Evolutionary conservation across 192 early-diverging fungal genomes (phyloP), one percentile per base, ranked within the genome.

Genomic region (Coemansia aciculifera): DNA sequence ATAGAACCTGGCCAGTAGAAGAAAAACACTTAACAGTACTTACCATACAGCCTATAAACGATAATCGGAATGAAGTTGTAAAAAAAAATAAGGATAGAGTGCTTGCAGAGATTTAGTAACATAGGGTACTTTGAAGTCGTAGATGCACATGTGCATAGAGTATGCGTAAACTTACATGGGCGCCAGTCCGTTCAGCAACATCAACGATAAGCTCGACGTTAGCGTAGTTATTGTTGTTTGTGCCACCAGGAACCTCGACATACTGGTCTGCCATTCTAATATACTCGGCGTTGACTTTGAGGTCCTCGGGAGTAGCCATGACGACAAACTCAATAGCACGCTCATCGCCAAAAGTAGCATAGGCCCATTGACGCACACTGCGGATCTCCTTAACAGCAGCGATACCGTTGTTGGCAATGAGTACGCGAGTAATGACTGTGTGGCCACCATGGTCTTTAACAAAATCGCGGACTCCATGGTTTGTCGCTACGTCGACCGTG

Each of bases 381-480:
- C 97, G 89, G 70, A 99, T 99, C 86, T 95, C 95, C 78, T 99
- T 99, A 70, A 99, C 95, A 46, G 97, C 97, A 1, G 97, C 97
- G 79, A 99, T 98, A 67, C 97, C 97, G 86, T 98, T 98, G 88
- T 99, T 99, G 69, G 97, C 97, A 78, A 99, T 96, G 44, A 99
- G 87, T 32, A 99, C 91, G 73, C 94, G 94, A 37, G 91, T 92
- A 72, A 99, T 98, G 36, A 94, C 90, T 49, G 90, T 92, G 79
- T 93, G 92, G 29, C 93, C 93, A 62, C 86, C 87, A 71, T 90
- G 75, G 64, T 87, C 86, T 79, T 86, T 82, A 57, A 93, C 91
- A 82, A 91, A 93, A 54, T 93, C 89, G 56, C 89, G 85, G 24
- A 93, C 89, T 59, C 78, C 77, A 43, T 86, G 86, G 71, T 86